These are phyloP conservation scores for Begonia peltatifolia DNA, from an alignment of 306 rosid genomes.

Conservation along the genomic window DNA sequence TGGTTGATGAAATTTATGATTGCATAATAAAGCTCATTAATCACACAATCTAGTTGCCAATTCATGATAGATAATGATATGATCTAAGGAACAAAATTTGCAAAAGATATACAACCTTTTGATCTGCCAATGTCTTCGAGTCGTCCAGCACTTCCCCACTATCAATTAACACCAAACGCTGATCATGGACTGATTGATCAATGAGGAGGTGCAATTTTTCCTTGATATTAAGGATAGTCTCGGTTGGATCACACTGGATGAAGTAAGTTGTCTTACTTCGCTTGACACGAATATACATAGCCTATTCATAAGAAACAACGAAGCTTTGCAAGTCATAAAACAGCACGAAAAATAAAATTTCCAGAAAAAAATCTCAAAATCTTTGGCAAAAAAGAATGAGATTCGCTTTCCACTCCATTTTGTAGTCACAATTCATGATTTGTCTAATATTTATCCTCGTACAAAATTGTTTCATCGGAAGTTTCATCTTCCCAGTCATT, in stretches of 20 bases:
- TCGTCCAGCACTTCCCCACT: slow-evolving; percentile 67
- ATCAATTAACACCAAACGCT: slow-evolving; percentile 46
- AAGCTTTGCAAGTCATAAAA: not conserved
- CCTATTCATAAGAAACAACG: slow-evolving; percentile 18
- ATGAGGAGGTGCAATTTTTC: slow-evolving; percentile 58
- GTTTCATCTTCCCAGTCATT: no score
- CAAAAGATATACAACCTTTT: slow-evolving; percentile 32
- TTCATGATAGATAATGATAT: no score
- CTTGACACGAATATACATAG: slow-evolving; percentile 83
- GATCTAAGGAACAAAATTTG: no score
- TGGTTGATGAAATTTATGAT: no score
- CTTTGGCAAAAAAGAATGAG: no score
- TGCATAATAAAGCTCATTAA: no score
- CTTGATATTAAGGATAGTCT: slow-evolving; percentile 58
- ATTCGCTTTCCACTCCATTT: no score
- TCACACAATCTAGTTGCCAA: no score
- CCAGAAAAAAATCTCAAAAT: no score
- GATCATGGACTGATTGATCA: slow-evolving; percentile 52
- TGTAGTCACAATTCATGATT: no score
- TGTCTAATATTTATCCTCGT: no score
- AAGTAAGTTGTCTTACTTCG: slow-evolving; percentile 77
- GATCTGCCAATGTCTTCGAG: slow-evolving; percentile 74
- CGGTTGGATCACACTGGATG: slow-evolving; percentile 84
- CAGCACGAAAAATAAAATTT: not conserved
- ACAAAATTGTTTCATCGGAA: no score